A percentile compares a stretch with the other conserved stretches of the same genome.
These are phyloP conservation scores for Lotmaria passim DNA, from an alignment of 208 protist genomes.

Conservation along the genomic window DNA sequence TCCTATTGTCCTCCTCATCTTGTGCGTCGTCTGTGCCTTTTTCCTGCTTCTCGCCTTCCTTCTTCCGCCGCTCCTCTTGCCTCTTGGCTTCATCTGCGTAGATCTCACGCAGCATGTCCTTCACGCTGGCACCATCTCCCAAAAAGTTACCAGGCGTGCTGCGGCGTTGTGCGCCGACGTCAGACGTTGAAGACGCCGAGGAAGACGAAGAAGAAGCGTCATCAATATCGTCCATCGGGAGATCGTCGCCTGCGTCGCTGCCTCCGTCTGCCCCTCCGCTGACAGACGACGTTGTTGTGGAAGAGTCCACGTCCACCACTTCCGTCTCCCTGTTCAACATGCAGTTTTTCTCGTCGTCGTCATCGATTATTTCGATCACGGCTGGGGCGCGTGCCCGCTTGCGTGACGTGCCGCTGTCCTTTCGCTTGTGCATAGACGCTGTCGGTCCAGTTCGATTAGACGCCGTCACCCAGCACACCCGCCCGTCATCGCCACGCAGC, in stretches of 20 bases:
- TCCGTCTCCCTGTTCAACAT: too few relatives aligned
- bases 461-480: constrained; percentile 58
- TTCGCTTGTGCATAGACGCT: neutral
- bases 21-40: neutral
- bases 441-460: too few relatives aligned
- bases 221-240: neutral
- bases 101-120: constrained; percentile 26
- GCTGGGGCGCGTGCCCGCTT: neutral
- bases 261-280: neutral
- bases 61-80: constrained; percentile 14
- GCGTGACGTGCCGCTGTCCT: neutral
- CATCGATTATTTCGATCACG: constrained; percentile 4
- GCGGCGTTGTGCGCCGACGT: neutral
- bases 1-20: neutral
- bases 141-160: constrained; percentile 4
- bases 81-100: constrained; percentile 22
- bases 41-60: constrained; percentile 12
- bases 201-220: neutral
- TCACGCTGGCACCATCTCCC: constrained; percentile 20
- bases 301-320: constrained; percentile 15
- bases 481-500: constrained; percentile 67
- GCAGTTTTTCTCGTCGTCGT: constrained; percentile 1
- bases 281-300: neutral
- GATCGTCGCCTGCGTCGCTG: constrained; percentile 1
- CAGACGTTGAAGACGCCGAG: neutral